These are phyloP conservation scores for Malassezia brasiliensis DNA, from an alignment of 1,284 basidiomycete species.

Conservation along the genomic window DNA sequence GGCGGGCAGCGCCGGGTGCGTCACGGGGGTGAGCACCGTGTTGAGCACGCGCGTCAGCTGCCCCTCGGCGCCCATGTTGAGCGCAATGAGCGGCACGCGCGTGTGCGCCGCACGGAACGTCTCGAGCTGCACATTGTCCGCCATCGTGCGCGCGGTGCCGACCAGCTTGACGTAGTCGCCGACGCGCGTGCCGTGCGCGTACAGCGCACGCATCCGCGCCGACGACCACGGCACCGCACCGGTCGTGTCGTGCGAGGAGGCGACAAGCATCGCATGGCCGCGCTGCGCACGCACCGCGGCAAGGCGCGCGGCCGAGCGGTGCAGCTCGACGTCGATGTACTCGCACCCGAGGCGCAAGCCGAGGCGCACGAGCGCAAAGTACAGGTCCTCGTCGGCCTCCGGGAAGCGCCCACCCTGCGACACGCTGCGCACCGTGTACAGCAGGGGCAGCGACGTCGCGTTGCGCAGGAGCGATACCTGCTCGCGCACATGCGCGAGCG, in stretches of 20 bases:
- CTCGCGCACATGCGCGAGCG: conserved; percentile 63
- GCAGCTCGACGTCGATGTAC: conserved; percentile 84
- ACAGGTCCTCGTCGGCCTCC: conserved; percentile 63
- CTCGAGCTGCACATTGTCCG: conserved; percentile 72
- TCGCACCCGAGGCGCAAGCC: conserved; percentile 77
- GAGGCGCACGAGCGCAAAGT: conserved; percentile 66
- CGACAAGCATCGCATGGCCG: conserved; percentile 69
- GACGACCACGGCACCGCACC: conserved; percentile 76
- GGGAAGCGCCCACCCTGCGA: conserved; percentile 89
- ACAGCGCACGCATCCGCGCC: conserved; percentile 53
- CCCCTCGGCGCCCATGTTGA: conserved; percentile 84
- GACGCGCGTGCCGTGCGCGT: conserved; percentile 21
- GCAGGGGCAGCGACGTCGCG: conserved; percentile 69
- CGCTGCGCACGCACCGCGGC: conserved; percentile 59
- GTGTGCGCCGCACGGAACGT: conserved; percentile 58
- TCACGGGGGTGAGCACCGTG: conserved; percentile 73
- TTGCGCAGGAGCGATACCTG: conserved; percentile 75
- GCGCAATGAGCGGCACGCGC: conserved; percentile 65
- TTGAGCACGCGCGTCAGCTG: conserved; percentile 76
- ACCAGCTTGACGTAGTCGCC: conserved; percentile 91
- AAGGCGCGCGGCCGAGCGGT: conserved; percentile 61
- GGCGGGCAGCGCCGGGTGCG: conserved; percentile 70
- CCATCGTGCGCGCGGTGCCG: conserved; percentile 63
- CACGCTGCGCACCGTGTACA: conserved; percentile 80
- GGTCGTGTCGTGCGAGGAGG: conserved; percentile 88